Percentiles rank a stretch among this genome's conserved stretches.
Evolutionary conservation across 2,329 filamentous ascomycete species (phyloP).

Genomic region (Xenosphaeropsis pyriputrescens): DNA sequence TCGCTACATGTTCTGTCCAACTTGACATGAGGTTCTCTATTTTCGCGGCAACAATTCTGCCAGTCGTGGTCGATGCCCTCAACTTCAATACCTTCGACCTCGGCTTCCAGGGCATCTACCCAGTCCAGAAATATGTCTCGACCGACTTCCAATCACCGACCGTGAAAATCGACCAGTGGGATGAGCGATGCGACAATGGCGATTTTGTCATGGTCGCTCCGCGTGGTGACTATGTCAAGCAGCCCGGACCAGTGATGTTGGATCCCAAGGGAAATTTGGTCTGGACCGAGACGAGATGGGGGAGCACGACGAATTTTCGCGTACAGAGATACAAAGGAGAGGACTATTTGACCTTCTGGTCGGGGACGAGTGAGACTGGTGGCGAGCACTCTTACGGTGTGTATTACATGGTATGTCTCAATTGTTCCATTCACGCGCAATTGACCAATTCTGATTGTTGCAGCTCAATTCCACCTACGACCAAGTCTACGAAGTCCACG

Average conservation of each 20-base stretch:
- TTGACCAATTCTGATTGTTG: no score
- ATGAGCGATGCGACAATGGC: conserved; percentile 22
- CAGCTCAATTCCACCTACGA: conserved; percentile 15
- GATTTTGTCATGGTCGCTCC: conserved; percentile 24
- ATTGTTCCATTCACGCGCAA: no score
- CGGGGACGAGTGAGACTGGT: conserved; percentile 26
- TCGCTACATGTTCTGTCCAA: no score
- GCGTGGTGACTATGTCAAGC: conserved; percentile 17
- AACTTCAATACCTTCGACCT: conserved; percentile 17
- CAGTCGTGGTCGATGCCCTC: conserved; percentile 2
- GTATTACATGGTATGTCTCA: conserved; percentile 26
- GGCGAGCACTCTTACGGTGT: conserved; percentile 27
- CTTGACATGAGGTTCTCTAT: no score
- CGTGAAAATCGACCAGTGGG: conserved; percentile 15
- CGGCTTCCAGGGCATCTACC: conserved; percentile 20
- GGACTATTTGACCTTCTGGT: conserved; percentile 31
- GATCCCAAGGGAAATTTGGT: conserved; percentile 27
- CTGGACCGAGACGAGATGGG: conserved; percentile 23
- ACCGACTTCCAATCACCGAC: conserved; percentile 19
- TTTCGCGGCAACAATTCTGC: no score
- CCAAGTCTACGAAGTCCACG: conserved; percentile 20
- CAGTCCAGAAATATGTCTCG: conserved; percentile 19
- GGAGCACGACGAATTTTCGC: conserved; percentile 27
- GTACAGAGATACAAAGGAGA: conserved; percentile 27
- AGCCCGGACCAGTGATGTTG: conserved; percentile 26